Evolutionary conservation across 176 grass and related monocot genomes (phyloP).

Genomic region (Otatea glauca): DNA sequence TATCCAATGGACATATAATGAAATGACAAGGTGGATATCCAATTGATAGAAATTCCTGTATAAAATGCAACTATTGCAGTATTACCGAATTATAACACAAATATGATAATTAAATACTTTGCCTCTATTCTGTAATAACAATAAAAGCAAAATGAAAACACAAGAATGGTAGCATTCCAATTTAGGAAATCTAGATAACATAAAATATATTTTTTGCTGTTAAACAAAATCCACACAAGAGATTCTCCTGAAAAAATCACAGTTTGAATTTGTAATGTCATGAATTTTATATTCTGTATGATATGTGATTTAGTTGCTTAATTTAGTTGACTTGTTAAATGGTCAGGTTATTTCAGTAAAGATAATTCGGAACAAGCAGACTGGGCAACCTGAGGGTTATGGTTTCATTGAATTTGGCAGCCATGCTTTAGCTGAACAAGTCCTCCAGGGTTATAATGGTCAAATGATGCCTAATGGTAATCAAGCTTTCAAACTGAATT

Average conservation of each 20-base stretch:
- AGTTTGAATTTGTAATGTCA: background rate
- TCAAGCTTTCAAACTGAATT: constrained; percentile 66
- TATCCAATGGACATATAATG: background rate
- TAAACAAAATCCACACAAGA: background rate
- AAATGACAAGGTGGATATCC: background rate
- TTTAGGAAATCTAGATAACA: background rate
- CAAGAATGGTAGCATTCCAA: background rate
- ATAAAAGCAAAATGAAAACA: background rate
- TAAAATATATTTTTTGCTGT: background rate
- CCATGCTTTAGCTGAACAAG: constrained; percentile 62
- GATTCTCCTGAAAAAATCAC: background rate
- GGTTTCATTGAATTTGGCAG: constrained; percentile 76
- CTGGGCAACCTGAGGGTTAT: constrained; percentile 69
- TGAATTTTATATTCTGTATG: background rate
- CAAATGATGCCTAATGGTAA: constrained; percentile 79
- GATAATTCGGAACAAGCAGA: constrained; percentile 71
- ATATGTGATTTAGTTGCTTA: background rate
- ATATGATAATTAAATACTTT: background rate
- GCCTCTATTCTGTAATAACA: background rate
- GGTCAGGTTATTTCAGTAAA: constrained; percentile 65
- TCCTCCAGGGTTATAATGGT: constrained; percentile 72
- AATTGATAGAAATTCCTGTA: background rate
- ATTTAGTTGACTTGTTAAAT: constrained; percentile 21
- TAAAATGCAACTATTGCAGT: background rate
- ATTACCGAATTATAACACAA: background rate